These are phyloP conservation scores for Dictyostelium capitatum DNA, from an alignment of 78 protist species.

Conservation along the genomic window DNA sequence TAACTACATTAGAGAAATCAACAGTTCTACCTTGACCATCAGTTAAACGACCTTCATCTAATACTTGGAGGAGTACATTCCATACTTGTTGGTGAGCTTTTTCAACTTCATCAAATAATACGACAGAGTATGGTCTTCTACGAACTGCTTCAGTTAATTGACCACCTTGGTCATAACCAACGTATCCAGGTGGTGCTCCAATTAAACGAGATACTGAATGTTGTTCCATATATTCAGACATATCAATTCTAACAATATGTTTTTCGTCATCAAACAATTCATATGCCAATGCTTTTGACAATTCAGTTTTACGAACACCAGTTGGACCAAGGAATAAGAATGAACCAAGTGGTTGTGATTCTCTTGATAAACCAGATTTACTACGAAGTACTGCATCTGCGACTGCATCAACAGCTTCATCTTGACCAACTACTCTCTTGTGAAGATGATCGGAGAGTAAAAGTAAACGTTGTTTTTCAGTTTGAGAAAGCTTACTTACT, in stretches of 20 bases:
- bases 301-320: conserved; percentile 95
- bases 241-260: conserved; percentile 97
- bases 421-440: conserved; percentile 98
- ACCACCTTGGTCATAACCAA: conserved; percentile 99
- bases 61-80: conserved; percentile 97
- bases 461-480: conserved; percentile 94
- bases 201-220: conserved; percentile 96
- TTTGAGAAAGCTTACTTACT: conserved; percentile 87
- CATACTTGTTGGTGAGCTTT: conserved; percentile 95
- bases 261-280: conserved; percentile 96
- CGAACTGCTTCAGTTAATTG: conserved; percentile 99
- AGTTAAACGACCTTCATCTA: conserved; percentile 99
- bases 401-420: conserved; percentile 97
- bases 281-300: conserved; percentile 97
- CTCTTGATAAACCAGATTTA: conserved; percentile 95
- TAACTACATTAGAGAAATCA: conserved; percentile 95
- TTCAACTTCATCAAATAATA: conserved; percentile 98
- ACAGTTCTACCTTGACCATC: conserved; percentile 97
- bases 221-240: conserved; percentile 98
- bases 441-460: conserved; percentile 85
- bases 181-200: conserved; percentile 99
- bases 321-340: conserved; percentile 97
- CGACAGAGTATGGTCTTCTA: conserved; percentile 96
- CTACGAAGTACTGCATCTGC: conserved; percentile 95
- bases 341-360: conserved; percentile 94